These are phyloP conservation scores for Arachnopeziza araneosa DNA, from an alignment of 2,329 filamentous ascomycete species.

Conservation along the genomic window DNA sequence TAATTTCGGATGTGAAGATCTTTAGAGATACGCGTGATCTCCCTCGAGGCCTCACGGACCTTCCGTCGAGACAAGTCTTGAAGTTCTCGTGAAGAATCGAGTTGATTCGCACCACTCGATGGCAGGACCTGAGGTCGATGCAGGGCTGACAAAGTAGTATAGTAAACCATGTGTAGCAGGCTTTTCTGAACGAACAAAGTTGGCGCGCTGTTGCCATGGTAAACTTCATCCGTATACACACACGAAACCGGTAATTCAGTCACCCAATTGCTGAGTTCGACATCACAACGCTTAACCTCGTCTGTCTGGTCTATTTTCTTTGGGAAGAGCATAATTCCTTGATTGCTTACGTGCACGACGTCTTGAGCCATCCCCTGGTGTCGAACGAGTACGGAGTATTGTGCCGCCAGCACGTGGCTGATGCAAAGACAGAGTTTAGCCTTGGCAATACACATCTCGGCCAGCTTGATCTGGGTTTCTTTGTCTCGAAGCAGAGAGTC, in stretches of 20 bases:
- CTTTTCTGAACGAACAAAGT: slow-evolving; percentile 66
- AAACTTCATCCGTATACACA: slow-evolving; percentile 56
- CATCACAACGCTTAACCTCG: slow-evolving; percentile 73
- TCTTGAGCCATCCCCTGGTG: slow-evolving; percentile 51
- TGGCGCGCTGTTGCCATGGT: slow-evolving; percentile 52
- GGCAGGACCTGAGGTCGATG: slow-evolving; percentile 89
- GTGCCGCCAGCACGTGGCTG: slow-evolving; percentile 80
- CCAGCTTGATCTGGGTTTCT: slow-evolving; percentile 70
- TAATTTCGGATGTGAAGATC: slow-evolving; percentile 68
- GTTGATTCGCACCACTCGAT: slow-evolving; percentile 50
- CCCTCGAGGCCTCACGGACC: slow-evolving; percentile 75
- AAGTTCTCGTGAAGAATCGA: slow-evolving; percentile 56
- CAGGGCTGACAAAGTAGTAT: slow-evolving; percentile 83
- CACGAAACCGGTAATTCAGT: slow-evolving; percentile 65
- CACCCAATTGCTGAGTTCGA: slow-evolving; percentile 73
- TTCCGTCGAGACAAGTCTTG: slow-evolving; percentile 79
- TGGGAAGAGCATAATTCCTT: slow-evolving; percentile 80
- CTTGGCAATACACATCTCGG: slow-evolving; percentile 86
- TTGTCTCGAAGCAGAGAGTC: slow-evolving; percentile 68
- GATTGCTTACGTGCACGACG: slow-evolving; percentile 41
- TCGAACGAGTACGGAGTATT: slow-evolving; percentile 86
- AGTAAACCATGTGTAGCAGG: slow-evolving; percentile 90
- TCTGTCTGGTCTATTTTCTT: slow-evolving; percentile 80
- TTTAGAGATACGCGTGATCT: slow-evolving; percentile 79
- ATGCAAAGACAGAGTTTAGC: slow-evolving; percentile 85